These are phyloP conservation scores for Cyberlindnera americana DNA, from an alignment of 805 yeast species.

Conservation along the genomic window DNA sequence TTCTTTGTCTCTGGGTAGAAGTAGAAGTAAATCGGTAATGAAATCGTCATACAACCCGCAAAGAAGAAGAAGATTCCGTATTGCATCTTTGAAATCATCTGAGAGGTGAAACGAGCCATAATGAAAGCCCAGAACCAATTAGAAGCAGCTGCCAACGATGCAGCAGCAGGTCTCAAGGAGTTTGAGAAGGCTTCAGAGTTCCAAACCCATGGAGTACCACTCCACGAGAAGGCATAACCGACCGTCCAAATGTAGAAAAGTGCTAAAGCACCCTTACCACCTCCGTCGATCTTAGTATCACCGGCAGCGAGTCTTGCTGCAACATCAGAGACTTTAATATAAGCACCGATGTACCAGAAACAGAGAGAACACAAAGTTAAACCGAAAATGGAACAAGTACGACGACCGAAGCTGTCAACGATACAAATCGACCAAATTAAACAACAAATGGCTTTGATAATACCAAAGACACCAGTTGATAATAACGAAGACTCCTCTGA, in stretches of 20 bases:
- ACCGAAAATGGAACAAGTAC: slow-evolving; percentile 37
- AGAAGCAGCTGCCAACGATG: slow-evolving; percentile 41
- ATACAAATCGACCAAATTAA: slow-evolving; percentile 42
- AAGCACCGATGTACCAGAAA: slow-evolving; percentile 48
- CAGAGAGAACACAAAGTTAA: slow-evolving; percentile 39
- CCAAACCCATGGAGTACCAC: slow-evolving; percentile 46
- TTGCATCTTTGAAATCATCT: slow-evolving; percentile 40
- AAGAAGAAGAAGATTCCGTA: slow-evolving; percentile 43
- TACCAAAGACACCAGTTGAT: slow-evolving; percentile 53
- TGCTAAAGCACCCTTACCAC: slow-evolving; percentile 41
- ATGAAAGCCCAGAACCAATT: slow-evolving; percentile 51
- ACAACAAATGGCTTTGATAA: slow-evolving; percentile 43
- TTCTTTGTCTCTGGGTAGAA: slow-evolving; percentile 21
- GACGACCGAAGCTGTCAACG: slow-evolving; percentile 46
- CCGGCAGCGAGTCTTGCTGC: slow-evolving; percentile 17
- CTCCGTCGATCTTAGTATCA: slow-evolving; percentile 33
- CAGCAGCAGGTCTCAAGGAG: slow-evolving; percentile 39
- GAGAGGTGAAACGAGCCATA: slow-evolving; percentile 43
- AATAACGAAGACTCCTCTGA: slow-evolving; percentile 43
- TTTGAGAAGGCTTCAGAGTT: slow-evolving; percentile 45
- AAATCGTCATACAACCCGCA: slow-evolving; percentile 15
- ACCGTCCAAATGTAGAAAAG: slow-evolving; percentile 39
- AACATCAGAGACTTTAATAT: slow-evolving; percentile 31
- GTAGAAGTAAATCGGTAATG: slow-evolving; percentile 11
- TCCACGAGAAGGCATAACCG: slow-evolving; percentile 42